Base-by-base conservation (phyloP, 805 yeast genomes). In the Wickerhamiella qilinensis region DNA sequence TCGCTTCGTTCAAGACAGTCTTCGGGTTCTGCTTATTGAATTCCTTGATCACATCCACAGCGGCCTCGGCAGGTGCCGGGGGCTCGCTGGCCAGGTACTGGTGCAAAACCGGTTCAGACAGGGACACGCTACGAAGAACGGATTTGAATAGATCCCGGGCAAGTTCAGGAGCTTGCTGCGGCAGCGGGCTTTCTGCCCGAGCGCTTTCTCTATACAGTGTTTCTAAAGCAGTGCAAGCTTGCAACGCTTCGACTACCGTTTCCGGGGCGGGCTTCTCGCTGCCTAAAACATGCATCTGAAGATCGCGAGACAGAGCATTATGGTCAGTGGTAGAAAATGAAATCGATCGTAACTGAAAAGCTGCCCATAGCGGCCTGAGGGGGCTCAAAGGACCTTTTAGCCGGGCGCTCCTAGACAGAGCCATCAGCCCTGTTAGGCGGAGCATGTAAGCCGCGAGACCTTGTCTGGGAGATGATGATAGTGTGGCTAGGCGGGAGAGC, bases 181-280 rank as follows among this genome's bases (percentile, higher is more conserved):
- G 39, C 32, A 47, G 40, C 9, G 46, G 38, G 21, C 48, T 45
- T 11, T 42, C 45, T 6, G 55, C 43, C 3, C 43, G 35, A 4
- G 42, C 9, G 18, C 55, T 46, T 30, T 44, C 44, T 1, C 25
- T 28, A 38, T 41, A 46, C 3, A 40, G 35, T 3, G 43, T 33
- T 21, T 51, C 56, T 19, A 55, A 45, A 15, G 20, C 34, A 5
- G 51, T 31, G 29, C 55, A 55, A 2, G 54, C 55, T 16, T 34
- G 21, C 7, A 55, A 46, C 3, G 58, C 53, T 14, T 40, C 35
- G 25, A 30, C 15, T 7, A n/a, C 31, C 8, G 31, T n/a, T 9
- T 7, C 17, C 14, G 11, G 8, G 31, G 7, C 16, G n/a, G 16
- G 31, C 8, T 9, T 6, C 8, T 29, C 16, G 8, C 8, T 8